phyloP scores from a whole-genome alignment of 2,329 filamentous ascomycete species.

The Sarocladium brachiariae region DNA sequence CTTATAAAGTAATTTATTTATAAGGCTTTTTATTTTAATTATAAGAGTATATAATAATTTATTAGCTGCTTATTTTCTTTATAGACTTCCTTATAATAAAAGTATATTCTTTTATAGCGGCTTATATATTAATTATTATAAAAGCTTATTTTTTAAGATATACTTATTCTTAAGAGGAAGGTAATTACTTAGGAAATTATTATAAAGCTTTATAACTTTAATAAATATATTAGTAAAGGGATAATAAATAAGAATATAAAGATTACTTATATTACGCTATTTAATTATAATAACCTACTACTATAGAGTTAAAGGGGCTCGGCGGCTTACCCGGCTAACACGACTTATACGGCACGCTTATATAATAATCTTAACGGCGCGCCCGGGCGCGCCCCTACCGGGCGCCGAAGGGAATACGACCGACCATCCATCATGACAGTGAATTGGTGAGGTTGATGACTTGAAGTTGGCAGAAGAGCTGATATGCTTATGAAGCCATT shows the following conservation, averaged over 20 bases:
- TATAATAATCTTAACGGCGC: not conserved
- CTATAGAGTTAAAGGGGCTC: conserved; percentile 3
- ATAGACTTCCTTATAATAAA: not conserved
- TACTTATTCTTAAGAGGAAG: not conserved
- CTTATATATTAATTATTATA: not conserved
- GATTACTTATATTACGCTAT: too few species aligned
- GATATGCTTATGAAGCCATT: too few species aligned
- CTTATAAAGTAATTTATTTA: not conserved
- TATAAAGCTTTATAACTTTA: not conserved
- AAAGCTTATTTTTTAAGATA: not conserved
- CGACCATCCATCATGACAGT: too few species aligned
- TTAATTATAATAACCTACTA: too few species aligned
- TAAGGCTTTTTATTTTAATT: not conserved
- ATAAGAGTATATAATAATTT: not conserved
- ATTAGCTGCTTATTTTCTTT: not conserved
- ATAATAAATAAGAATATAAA: not conserved
- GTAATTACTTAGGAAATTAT: conserved; percentile 4
- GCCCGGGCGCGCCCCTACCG: too few species aligned
- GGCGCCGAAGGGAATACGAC: too few species aligned
- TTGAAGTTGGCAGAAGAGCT: too few species aligned
- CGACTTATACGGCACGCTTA: not conserved
- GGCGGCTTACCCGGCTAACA: conserved; percentile 1
- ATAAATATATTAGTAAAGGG: not conserved
- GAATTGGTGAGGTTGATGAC: too few species aligned
- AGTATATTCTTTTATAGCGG: too few species aligned